Evolutionary conservation across 140 eudicot genomes (phyloP), one percentile per base, ranked within the genome.

Genomic region (Senecio squalidus): DNA sequence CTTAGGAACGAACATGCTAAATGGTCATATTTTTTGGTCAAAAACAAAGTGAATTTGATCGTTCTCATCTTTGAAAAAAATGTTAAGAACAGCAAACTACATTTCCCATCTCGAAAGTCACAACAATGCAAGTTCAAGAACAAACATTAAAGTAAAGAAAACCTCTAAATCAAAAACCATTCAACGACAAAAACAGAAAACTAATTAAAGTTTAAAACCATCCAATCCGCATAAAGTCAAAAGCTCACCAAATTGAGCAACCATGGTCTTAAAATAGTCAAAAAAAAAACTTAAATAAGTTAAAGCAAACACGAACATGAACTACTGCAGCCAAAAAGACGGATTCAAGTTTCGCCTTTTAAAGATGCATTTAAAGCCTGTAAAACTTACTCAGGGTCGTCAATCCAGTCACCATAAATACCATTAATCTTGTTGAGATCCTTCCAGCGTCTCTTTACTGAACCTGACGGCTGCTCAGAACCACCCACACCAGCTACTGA

Each of bases 391-490:
- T 84, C 80, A 23, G 72, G 25, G 25, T 85, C 94, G 8, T 86
- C 94, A 31, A 86, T 83, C 98, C 96, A 86, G 50, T 91, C 98
- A 1, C 98, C 98, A 39, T 90, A 90, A 47, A 90, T 80, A 65
- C 78, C 79, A 56, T 88, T 90, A 34, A 83, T 83, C 70, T 81
- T 83, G 33, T 83, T 72, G 0, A 94, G 98, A 15, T 85, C 94
- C 59, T 86, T 33, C 39, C 39, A 33, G 7, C 71, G 54, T 39
- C 76, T 70, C 55, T 27, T 71, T 23, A 78, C 79, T 0, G 81
- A 61, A 43, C 69, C 75, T 7, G 83, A 48, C 63, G 64, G 16
- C 75, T 77, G 81, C 56, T 73, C 82, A 18, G 82, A 63, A 40
- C 80, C 67, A 57, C 74, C 69, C 43, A 76, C 88, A 4, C 69